Base-by-base conservation (phyloP, 108 stramenopile species). In the Pseudonitzschia pungens region DNA sequence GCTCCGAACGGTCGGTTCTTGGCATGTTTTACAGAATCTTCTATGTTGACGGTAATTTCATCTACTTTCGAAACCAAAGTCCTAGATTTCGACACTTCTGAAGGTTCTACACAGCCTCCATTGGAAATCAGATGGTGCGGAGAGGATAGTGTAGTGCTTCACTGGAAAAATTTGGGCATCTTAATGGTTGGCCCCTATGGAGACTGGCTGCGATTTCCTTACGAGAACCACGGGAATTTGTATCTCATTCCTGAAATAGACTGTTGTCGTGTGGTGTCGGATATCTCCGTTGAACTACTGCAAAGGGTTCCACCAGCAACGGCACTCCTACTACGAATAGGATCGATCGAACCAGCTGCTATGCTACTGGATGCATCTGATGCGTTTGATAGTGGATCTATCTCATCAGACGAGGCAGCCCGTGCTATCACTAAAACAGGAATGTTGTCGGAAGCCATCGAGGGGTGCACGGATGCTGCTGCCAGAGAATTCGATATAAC, bases 151-250 rank as follows among this genome's bases (percentile, higher is more conserved):
- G 96, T 97, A 9, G 94, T 95, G 16, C 70, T 97, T 31, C 93
- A 96, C 69, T 97, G 95, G 93, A 92, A 87, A 45, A 94, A 95
- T 31, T 69, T 96, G 79, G 98, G 97, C 9, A 80, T 97, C 40
- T 75, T 97, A 27, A 90, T 97, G 88, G 96, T 98, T 4, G 98
- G 98, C 4, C 97, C 97, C 1, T 96, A 96, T 75, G 98, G 98
- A 21, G 97, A 98, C 77, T 97, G 94, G 93, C 71, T 96, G 63
- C 86, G 93, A 36, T 97, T 90, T 70, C 90, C 89, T 1, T 96
- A 95, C 66, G 81, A 90, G 50, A 75, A 86, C 45, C 54, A 75
- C 33, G 85, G 69, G 6, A 86, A 89, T 59, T 76, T 97, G 11
- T 80, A 90, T 43, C 77, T 98, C 51, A 78, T 94, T 48, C 89